These are phyloP conservation scores for Croton laevigatus DNA, from an alignment of 441 rosid genomes.

Conservation along the genomic window DNA sequence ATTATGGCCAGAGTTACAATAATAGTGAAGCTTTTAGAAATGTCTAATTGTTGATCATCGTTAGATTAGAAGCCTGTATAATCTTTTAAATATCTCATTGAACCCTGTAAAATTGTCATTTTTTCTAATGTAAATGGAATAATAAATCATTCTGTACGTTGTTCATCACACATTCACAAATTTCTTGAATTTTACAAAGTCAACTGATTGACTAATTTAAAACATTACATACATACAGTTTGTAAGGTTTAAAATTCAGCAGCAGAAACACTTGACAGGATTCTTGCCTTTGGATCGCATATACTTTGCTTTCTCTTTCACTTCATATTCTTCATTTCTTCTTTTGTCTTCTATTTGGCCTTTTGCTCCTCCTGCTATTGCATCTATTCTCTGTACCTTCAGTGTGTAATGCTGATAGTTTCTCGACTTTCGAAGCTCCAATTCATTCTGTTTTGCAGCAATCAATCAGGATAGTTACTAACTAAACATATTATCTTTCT, in stretches of 20 bases:
- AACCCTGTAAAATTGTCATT: no score
- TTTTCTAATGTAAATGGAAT: no score
- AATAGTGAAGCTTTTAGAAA: no score
- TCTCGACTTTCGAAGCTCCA: constrained; percentile 51
- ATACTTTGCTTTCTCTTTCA: constrained; percentile 44
- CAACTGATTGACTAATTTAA: neutral
- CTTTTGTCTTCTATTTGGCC: constrained; percentile 58
- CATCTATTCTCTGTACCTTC: constrained; percentile 56
- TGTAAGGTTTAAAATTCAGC: constrained; percentile 30
- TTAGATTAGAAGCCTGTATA: no score
- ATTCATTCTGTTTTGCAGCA: constrained; percentile 58
- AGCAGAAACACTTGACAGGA: constrained; percentile 52
- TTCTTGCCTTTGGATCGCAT: constrained; percentile 39
- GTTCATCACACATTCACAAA: constrained; percentile 9
- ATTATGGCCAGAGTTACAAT: no score
- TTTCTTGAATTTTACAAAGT: neutral
- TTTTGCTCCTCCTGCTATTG: constrained; percentile 57
- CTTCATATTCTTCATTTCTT: constrained; percentile 45
- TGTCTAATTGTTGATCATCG: no score
- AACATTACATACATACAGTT: neutral
- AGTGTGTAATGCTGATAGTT: constrained; percentile 46
- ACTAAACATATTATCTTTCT: neutral
- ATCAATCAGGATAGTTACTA: neutral
- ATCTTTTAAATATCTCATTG: no score
- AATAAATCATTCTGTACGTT: neutral